Evolutionary conservation across 2,329 filamentous ascomycete species (phyloP).

Genomic region (Seiridium cupressi): DNA sequence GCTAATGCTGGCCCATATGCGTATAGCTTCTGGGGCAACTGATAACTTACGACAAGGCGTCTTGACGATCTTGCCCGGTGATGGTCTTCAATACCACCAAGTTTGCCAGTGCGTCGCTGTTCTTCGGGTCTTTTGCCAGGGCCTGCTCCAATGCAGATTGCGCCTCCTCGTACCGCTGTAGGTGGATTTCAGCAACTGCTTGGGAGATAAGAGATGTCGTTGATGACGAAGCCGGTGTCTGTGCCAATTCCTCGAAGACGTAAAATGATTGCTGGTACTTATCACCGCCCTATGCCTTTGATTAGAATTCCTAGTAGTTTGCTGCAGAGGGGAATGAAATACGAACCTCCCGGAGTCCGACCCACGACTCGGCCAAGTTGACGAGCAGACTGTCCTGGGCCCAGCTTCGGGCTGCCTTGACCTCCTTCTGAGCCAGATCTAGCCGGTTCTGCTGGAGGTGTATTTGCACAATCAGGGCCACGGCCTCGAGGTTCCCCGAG

Average conservation of each 20-base stretch:
- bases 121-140: constrained; percentile 67
- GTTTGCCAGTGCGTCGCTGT: constrained; percentile 79
- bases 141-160: constrained; percentile 83
- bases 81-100: constrained; percentile 76
- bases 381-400: constrained; percentile 92
- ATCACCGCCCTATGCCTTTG: constrained; percentile 69
- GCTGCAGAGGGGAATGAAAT: background rate
- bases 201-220: constrained; percentile 78
- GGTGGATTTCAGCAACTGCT: constrained; percentile 86
- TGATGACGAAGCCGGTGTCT: constrained; percentile 78
- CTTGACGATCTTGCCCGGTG: constrained; percentile 66
- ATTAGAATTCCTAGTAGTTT: constrained; percentile 6
- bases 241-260: constrained; percentile 93
- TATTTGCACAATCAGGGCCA: constrained; percentile 88
- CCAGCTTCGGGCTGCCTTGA: constrained; percentile 82
- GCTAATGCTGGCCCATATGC: no score
- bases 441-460: constrained; percentile 88
- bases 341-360: constrained; percentile 79
- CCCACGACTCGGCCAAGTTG: constrained; percentile 94
- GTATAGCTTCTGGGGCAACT: no score
- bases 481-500: constrained; percentile 77
- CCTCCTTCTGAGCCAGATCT: constrained; percentile 89
- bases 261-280: constrained; percentile 97
- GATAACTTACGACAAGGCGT: constrained; percentile 49
- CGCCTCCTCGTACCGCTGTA: constrained; percentile 84